Percentiles rank a stretch among this genome's conserved stretches.
These are phyloP conservation scores for Nicotiana tomentosiformis DNA, from an alignment of 257 asterid species.

Conservation along the genomic window DNA sequence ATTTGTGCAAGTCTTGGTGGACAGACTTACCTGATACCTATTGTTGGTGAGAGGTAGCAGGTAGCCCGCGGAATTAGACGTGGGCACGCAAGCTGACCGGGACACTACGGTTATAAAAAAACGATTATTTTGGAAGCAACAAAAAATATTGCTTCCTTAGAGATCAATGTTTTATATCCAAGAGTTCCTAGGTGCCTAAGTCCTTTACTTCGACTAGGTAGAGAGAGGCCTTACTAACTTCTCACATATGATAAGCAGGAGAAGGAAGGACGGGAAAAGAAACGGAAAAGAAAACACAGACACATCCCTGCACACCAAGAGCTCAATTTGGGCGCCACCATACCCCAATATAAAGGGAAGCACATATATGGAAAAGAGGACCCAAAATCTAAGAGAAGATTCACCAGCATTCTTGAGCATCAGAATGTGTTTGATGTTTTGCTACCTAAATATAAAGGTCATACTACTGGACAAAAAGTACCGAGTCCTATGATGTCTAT, in stretches of 20 bases:
- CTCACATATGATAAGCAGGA: neutral
- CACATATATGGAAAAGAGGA: neutral
- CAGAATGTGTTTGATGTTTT: neutral
- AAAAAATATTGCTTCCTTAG: neutral
- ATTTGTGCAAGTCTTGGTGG: too few relatives aligned
- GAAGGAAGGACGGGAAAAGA: neutral
- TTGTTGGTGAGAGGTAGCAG: too few relatives aligned
- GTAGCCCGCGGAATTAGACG: too few relatives aligned
- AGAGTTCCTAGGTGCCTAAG: neutral
- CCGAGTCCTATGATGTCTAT: neutral
- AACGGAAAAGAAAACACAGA: neutral
- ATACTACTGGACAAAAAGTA: neutral
- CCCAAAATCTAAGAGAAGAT: neutral
- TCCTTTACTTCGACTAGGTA: neutral
- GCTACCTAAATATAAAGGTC: neutral
- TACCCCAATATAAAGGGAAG: neutral
- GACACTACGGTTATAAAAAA: too few relatives aligned
- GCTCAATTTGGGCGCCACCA: neutral
- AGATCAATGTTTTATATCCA: neutral
- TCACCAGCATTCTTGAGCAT: neutral
- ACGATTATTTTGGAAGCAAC: neutral
- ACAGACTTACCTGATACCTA: too few relatives aligned
- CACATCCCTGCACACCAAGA: conserved; percentile 1
- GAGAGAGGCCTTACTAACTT: neutral
- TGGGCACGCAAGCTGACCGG: too few relatives aligned